Percentiles rank a stretch among this genome's conserved stretches.
Conservation (phyloP, 306 rosid species). For the Rubus idaeus region DNA sequence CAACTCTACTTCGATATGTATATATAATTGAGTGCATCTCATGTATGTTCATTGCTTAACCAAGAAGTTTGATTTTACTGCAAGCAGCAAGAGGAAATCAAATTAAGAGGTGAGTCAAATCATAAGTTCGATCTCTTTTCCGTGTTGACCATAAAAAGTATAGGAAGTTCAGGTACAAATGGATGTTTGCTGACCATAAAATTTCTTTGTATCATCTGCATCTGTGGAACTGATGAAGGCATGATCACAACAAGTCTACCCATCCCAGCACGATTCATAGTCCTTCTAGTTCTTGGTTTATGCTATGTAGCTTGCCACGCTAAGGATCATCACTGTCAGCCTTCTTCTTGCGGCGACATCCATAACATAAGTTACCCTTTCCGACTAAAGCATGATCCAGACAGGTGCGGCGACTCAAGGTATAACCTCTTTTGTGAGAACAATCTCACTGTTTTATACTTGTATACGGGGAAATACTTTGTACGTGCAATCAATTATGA, state of each 20-base stretch:
- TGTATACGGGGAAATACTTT: not conserved
- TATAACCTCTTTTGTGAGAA: constrained; percentile 13
- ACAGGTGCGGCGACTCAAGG: not conserved
- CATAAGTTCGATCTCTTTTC: too few relatives aligned
- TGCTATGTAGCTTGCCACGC: not conserved
- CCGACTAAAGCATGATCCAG: not conserved
- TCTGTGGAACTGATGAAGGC: too few relatives aligned
- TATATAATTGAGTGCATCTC: too few relatives aligned
- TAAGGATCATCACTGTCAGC: not conserved
- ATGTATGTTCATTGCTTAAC: too few relatives aligned
- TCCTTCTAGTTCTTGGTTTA: not conserved
- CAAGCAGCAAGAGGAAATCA: too few relatives aligned
- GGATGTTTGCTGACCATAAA: too few relatives aligned
- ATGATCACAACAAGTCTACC: not conserved
- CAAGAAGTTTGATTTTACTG: too few relatives aligned
- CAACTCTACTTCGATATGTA: too few relatives aligned
- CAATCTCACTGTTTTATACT: not conserved
- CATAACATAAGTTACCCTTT: constrained; percentile 9
- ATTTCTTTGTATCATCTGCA: too few relatives aligned
- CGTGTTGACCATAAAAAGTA: too few relatives aligned
- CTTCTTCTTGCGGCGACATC: not conserved
- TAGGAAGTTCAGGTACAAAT: too few relatives aligned
- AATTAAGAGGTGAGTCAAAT: too few relatives aligned
- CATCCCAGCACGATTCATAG: not conserved
- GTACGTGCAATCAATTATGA: constrained; percentile 9